Conservation (phyloP, 345 rosid genomes). For the Gossypium australe region DNA sequence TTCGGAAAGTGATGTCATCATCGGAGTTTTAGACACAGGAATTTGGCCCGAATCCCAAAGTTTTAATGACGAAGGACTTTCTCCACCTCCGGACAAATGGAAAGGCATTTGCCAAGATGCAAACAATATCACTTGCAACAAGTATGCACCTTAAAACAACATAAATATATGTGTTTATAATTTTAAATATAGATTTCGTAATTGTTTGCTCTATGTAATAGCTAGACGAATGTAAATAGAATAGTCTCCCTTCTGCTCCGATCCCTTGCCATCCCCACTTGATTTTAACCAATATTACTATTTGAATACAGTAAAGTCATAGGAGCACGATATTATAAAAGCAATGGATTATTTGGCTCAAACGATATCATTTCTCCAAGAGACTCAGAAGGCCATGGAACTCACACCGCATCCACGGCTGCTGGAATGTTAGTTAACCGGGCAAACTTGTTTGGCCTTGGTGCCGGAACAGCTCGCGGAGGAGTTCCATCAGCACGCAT, state of each 20-base stretch:
- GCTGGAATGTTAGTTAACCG: conserved; percentile 23
- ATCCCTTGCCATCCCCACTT: not conserved
- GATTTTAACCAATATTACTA: not conserved
- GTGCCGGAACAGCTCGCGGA: conserved; percentile 24
- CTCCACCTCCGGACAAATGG: conserved; percentile 1
- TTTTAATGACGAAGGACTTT: conserved; percentile 27
- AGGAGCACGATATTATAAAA: conserved; percentile 22
- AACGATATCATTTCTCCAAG: conserved; percentile 17
- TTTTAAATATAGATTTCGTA: too few species aligned
- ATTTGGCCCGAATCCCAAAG: conserved; percentile 47
- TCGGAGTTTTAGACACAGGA: conserved; percentile 52
- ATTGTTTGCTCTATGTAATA: too few species aligned
- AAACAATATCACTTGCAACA: conserved; percentile 1
- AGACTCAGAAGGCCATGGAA: conserved; percentile 36
- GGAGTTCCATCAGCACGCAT: conserved; percentile 17
- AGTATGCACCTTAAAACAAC: not conserved
- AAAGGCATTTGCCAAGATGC: not conserved
- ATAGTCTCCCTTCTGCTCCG: too few species aligned
- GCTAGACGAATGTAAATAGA: too few species aligned
- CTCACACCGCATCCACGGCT: conserved; percentile 38
- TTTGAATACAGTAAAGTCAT: conserved; percentile 25
- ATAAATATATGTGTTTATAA: not conserved
- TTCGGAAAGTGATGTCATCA: conserved; percentile 34
- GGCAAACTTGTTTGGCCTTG: conserved; percentile 22
- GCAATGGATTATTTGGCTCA: not conserved